These are phyloP conservation scores for Aureobasidium sp. DNA, from an alignment of 2,329 filamentous ascomycete species.

Conservation along the genomic window DNA sequence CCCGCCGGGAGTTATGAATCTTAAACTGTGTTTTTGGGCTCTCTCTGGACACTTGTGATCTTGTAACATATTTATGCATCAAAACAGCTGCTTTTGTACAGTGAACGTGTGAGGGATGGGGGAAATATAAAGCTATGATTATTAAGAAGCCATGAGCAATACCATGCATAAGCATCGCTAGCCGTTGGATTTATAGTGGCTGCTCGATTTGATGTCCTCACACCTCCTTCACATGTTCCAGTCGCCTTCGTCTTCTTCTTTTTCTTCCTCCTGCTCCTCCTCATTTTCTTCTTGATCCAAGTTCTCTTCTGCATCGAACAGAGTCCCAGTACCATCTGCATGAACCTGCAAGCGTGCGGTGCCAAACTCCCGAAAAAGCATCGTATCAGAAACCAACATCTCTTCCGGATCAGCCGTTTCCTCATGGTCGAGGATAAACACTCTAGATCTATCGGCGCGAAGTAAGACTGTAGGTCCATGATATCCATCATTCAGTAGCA, in stretches of 20 bases:
- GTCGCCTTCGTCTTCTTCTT: neutral
- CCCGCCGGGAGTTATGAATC: too few relatives aligned
- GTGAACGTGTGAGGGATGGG: neutral
- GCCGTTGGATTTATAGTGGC: too few relatives aligned
- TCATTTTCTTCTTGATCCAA: neutral
- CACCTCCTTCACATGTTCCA: neutral
- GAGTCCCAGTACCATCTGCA: neutral
- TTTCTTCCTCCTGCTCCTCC: neutral
- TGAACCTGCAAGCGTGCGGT: neutral
- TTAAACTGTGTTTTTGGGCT: too few relatives aligned
- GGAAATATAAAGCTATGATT: neutral
- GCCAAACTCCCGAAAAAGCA: neutral
- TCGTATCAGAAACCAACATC: neutral
- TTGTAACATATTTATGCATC: neutral
- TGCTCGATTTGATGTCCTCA: constrained; percentile 49
- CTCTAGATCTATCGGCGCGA: neutral
- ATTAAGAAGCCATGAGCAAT: neutral
- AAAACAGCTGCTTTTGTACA: neutral
- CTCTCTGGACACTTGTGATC: too few relatives aligned
- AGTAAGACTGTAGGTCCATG: neutral
- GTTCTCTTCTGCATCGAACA: neutral
- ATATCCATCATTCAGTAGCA: neutral
- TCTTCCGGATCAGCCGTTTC: neutral
- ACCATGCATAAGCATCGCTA: neutral
- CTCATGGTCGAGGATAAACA: neutral